Evolutionary conservation across 768 basidiomycete species (phyloP).

Genomic region (Boletus eberwhitei): DNA sequence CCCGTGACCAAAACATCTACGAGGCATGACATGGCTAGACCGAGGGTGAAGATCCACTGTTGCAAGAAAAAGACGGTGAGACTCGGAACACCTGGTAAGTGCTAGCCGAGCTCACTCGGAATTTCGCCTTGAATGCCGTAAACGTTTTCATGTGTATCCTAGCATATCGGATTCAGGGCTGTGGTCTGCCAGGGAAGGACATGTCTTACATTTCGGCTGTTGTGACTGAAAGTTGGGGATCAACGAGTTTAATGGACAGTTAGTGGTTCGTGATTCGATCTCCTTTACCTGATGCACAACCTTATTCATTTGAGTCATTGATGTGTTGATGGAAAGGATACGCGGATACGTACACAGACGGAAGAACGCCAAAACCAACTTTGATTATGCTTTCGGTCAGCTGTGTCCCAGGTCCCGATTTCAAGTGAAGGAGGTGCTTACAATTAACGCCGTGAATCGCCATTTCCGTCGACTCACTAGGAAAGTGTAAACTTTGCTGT

Average conservation of each 20-base stretch:
- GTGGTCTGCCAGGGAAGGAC: background rate
- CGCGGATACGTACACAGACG: constrained; percentile 26
- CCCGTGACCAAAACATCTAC: constrained; percentile 50
- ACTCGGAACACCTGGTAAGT: background rate
- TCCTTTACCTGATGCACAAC: constrained; percentile 31
- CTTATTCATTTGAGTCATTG: constrained; percentile 23
- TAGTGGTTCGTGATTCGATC: background rate
- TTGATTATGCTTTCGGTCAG: constrained; percentile 1
- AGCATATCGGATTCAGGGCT: background rate
- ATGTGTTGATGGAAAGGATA: background rate
- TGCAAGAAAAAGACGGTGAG: background rate
- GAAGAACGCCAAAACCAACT: constrained; percentile 31
- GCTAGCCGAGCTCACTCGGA: constrained; percentile 13
- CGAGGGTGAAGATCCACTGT: constrained; percentile 51
- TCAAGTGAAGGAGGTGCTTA: constrained; percentile 22
- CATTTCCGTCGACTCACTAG: constrained; percentile 29
- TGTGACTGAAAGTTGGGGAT: constrained; percentile 21
- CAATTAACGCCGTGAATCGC: constrained; percentile 32
- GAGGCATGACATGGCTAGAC: constrained; percentile 46
- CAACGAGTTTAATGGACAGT: constrained; percentile 15
- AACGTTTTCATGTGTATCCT: constrained; percentile 30
- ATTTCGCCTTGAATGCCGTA: constrained; percentile 20
- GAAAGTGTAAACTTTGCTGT: background rate
- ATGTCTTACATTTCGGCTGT: constrained; percentile 30
- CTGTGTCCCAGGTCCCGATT: background rate